Evolutionary conservation across 352 stramenopile genomes (phyloP).

Genomic region (Pythium diclinum): DNA sequence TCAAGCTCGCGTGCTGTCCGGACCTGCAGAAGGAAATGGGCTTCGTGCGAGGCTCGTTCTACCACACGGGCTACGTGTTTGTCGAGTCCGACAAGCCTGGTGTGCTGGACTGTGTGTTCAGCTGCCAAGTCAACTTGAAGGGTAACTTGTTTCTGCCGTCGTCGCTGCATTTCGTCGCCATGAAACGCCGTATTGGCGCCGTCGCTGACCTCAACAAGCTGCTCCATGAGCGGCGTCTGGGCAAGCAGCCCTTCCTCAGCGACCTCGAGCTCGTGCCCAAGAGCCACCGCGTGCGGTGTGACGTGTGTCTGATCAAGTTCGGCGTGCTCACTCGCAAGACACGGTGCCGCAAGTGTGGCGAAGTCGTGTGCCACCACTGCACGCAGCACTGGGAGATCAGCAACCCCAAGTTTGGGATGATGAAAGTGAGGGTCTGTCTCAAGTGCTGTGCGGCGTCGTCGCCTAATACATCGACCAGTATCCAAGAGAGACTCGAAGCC

Average conservation of each 20-base stretch:
- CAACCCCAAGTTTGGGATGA: slow-evolving; percentile 38
- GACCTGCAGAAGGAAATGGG: slow-evolving; percentile 44
- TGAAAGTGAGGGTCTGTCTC: slow-evolving; percentile 56
- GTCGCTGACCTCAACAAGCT: slow-evolving; percentile 48
- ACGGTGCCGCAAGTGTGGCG: slow-evolving; percentile 65
- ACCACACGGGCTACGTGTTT: slow-evolving; percentile 73
- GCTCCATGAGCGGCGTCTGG: slow-evolving; percentile 51
- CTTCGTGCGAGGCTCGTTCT: slow-evolving; percentile 63
- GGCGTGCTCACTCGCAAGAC: slow-evolving; percentile 55
- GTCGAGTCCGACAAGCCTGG: slow-evolving; percentile 57
- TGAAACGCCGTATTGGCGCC: slow-evolving; percentile 49
- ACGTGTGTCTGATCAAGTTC: slow-evolving; percentile 58
- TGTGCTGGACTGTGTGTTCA: slow-evolving; percentile 64
- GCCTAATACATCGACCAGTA: neutral
- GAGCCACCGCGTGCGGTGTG: slow-evolving; percentile 50
- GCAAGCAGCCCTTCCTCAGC: slow-evolving; percentile 50
- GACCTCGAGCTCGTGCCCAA: slow-evolving; percentile 69
- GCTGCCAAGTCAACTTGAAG: slow-evolving; percentile 62
- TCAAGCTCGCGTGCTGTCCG: slow-evolving; percentile 61
- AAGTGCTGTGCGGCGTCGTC: slow-evolving; percentile 3
- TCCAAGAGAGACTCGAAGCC: neutral
- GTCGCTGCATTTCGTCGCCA: slow-evolving; percentile 44
- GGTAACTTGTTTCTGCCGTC: slow-evolving; percentile 44
- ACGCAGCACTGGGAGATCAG: slow-evolving; percentile 58
- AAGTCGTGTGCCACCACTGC: slow-evolving; percentile 68